Evolutionary conservation across 139 green algal species (phyloP), one percentile per base, ranked within the genome.

Genomic region (Chlorella sp.): DNA sequence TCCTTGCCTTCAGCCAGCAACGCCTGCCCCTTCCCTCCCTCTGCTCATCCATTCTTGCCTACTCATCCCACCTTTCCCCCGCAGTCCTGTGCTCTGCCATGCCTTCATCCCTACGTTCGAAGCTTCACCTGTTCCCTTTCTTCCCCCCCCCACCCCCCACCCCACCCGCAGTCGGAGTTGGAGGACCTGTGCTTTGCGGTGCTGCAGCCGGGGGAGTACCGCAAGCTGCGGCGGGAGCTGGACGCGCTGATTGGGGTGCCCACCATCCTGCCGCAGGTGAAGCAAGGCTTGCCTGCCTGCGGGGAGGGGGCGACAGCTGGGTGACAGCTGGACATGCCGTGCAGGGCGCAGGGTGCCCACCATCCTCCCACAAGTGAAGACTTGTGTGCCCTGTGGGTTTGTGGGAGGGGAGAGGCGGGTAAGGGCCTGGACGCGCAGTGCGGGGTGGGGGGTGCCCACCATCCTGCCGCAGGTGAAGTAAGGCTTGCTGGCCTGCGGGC

Each of bases 141-240:
- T 68, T 18, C 18, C 60, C 60, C 60, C 15, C 18, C 18, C 60
- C 60, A 24, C 60, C 14, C 36, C 53, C 57, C 14, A 21, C n/a
- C n/a, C n/a, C n/a, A 16, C 60, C 78, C 93, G 77, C 94, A 98
- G 94, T 93, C 94, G 3, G 98, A 99, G 93, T 95, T 99, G 91
- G 98, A 99, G 91, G 98, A 99, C 94, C 93, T 99, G 75, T 98
- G 96, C 94, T 99, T 99, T 89, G 97, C 96, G 12, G 97, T 99
- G 53, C 89, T 98, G 48, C 91, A 98, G 85, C 96, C 95, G 0
- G 32, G 86, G 15, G 86, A 91, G 57, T 98, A 96, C 94, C 89
- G 90, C 75, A 60, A 48, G 14, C 89, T 97, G 88, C 88, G 93
- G 24, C 86, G 82, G 22, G 89, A 95, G 90, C 88, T 96, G 42